Conservation (phyloP, 441 rosid genomes). For the Kokia cookei region DNA sequence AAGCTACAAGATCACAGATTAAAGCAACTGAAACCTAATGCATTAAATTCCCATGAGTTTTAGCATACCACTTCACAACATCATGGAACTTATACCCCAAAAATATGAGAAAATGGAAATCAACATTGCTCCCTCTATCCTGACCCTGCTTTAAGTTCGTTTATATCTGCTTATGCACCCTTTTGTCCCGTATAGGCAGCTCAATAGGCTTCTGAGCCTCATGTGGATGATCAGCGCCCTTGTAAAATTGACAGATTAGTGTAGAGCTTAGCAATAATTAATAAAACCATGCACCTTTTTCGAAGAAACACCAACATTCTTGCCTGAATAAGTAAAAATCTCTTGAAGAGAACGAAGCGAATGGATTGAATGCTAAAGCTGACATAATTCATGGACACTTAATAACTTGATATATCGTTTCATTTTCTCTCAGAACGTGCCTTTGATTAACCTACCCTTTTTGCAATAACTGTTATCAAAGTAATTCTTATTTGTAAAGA, state of each 20-base stretch:
- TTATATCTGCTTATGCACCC: conserved; percentile 55
- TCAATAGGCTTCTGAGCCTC: conserved; percentile 86
- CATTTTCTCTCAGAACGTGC: neutral
- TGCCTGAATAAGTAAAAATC: neutral
- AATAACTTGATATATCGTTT: neutral
- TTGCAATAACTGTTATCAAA: neutral
- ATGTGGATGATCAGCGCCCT: conserved; percentile 85
- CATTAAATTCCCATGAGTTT: conserved; percentile 1
- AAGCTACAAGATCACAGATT: neutral
- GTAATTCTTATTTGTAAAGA: neutral
- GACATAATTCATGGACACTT: neutral
- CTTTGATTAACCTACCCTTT: too few relatives aligned
- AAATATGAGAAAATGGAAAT: neutral
- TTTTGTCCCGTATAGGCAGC: conserved; percentile 82
- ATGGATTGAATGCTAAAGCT: neutral
- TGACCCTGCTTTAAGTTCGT: conserved; percentile 1
- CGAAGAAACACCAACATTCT: neutral
- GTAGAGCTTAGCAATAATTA: neutral
- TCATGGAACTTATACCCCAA: neutral
- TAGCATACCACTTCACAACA: neutral
- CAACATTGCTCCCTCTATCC: neutral
- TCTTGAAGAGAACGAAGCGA: neutral
- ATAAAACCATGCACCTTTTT: neutral
- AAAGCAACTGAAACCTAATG: conserved; percentile 10
- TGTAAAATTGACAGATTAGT: conserved; percentile 29